Base-by-base conservation (phyloP, 164 flowering plant genomes). In the Macadamia tetraphylla region DNA sequence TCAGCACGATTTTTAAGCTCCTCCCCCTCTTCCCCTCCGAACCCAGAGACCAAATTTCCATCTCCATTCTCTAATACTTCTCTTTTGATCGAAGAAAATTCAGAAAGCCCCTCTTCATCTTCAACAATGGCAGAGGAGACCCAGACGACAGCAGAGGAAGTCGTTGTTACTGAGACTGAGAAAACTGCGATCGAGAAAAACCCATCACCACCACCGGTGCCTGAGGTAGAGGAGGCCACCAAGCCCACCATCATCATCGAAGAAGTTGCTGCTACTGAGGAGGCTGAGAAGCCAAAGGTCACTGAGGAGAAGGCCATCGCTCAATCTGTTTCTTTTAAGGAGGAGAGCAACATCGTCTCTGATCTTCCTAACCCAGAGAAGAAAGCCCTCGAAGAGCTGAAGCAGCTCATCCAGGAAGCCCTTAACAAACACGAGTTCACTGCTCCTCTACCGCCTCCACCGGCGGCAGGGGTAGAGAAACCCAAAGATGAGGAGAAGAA, bases 381-480 rank as follows among this genome's bases (percentile, higher is more conserved):
- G 86, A 91, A 88, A 68, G 97, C 97, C 2, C 77, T 94, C 1
- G 96, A 88, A 23, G 98, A 94, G 60, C 75, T 94, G 14, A 94
- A 88, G 71, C 61, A 63, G 11, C 84, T 91, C 35, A 70, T 94
- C 56, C 85, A 79, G 44, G 83, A 88, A 11, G 94, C 98, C 0
- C 84, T 91, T 12, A 75, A 79, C 57, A 88, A 87, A 69, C 88
- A 81, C 69, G 90, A 88, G 66, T 87, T 91, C 80, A 74, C 87
- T 1, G 64, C 81, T 40, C 88, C 85, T 0, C 90, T 81, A 0
- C 77, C 86, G 3, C 79, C 81, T 10, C 73, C 79, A 10, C 71
- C 63, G 5, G 79, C 72, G 14, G 57, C 66, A 71, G 78, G 51
- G 68, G 80, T 68, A 61, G 67, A 75, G 70, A 42, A 63, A 23